Evolutionary conservation across 2,329 filamentous ascomycete species (phyloP).

Genomic region (Diaporthe eres): DNA sequence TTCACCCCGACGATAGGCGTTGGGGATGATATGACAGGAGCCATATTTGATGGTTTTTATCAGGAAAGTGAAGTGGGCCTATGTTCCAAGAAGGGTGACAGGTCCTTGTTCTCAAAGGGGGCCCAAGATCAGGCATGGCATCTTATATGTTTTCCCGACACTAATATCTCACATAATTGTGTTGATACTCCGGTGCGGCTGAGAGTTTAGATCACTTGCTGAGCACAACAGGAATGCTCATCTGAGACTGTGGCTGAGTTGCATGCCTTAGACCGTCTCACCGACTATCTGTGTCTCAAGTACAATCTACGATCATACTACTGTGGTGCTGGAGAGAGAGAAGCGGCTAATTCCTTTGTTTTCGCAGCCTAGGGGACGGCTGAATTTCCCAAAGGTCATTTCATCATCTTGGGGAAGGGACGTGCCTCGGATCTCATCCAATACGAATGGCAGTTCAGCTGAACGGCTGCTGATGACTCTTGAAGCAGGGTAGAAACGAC

Average conservation of each 20-base stretch:
- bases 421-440: neutral
- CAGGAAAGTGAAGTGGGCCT: neutral
- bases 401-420: neutral
- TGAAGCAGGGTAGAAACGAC: neutral
- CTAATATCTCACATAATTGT: neutral
- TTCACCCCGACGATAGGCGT: neutral
- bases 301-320: neutral
- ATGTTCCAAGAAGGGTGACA: neutral
- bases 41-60: conserved; percentile 36
- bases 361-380: too few species aligned
- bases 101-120: too few species aligned
- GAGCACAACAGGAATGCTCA: neutral
- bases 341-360: neutral
- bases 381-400: neutral
- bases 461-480: neutral
- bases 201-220: neutral
- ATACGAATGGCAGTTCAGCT: neutral
- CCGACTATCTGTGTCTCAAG: neutral
- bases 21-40: conserved; percentile 42
- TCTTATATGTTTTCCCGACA: neutral
- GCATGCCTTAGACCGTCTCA: neutral
- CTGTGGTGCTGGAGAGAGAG: neutral
- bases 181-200: neutral
- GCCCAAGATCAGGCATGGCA: neutral
- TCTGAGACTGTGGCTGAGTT: neutral